Evolutionary conservation across 352 stramenopile species (phyloP).

Genomic region (Phytophthora pistaciae): DNA sequence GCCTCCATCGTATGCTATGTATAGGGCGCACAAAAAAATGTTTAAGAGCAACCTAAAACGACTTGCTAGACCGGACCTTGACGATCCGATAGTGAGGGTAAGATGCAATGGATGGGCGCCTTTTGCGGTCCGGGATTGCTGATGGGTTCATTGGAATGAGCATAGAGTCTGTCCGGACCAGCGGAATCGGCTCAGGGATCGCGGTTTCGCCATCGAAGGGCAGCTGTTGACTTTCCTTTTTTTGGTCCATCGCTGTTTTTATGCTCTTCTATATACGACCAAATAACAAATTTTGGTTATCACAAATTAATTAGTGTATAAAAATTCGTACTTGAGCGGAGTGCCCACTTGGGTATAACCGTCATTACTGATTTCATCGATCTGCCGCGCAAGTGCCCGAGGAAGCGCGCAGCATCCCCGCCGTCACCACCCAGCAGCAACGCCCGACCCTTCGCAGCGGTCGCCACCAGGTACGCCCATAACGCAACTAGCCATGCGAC

Average conservation of each 20-base stretch:
- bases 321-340: conserved; percentile 1
- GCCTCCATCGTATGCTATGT: not conserved
- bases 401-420: not conserved
- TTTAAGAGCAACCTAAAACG: not conserved
- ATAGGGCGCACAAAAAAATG: not conserved
- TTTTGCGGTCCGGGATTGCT: not conserved
- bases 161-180: not conserved
- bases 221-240: not conserved
- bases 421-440: not conserved
- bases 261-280: not conserved
- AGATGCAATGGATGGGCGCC: not conserved
- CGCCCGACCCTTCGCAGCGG: not conserved
- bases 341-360: not conserved
- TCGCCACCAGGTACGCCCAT: not conserved
- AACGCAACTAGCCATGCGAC: not conserved
- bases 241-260: not conserved
- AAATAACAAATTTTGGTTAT: conserved; percentile 1
- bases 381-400: not conserved
- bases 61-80: not conserved
- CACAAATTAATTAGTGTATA: conserved; percentile 1
- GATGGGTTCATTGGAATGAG: not conserved
- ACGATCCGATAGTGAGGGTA: not conserved
- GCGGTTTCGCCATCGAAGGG: not conserved
- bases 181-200: not conserved
- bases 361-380: not conserved